Conservation (phyloP, 169 alveolate genomes). For the Eimeria praecox region DNA sequence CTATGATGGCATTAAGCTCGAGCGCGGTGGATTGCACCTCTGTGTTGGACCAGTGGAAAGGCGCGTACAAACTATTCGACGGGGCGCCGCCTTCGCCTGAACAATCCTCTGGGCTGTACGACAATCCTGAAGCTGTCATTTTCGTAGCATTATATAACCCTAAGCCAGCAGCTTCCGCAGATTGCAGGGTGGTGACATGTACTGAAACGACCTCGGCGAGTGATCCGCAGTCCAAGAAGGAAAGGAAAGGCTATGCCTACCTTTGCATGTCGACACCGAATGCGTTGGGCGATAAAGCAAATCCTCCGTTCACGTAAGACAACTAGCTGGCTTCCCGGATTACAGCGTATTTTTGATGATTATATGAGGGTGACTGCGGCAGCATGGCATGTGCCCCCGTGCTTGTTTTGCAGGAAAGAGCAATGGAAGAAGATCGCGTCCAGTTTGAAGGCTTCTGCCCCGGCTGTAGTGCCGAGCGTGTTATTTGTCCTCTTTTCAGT, state of each 20-base stretch:
- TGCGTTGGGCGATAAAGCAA: neutral
- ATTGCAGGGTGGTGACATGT: conserved; percentile 4
- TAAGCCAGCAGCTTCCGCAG: neutral
- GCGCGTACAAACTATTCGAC: neutral
- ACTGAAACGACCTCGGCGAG: neutral
- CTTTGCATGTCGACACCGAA: neutral
- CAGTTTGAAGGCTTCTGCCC: neutral
- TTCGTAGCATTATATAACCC: neutral
- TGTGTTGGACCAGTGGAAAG: neutral
- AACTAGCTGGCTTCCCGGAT: neutral
- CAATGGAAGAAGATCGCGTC: conserved; percentile 2
- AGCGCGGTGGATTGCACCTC: neutral
- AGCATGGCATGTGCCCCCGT: neutral
- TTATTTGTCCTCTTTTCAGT: neutral
- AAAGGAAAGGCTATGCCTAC: neutral
- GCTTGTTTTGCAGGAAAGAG: neutral
- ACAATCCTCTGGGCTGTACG: neutral
- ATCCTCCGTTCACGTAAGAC: conserved; percentile 3
- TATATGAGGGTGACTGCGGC: neutral
- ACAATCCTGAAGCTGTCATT: neutral
- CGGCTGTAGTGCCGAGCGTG: neutral
- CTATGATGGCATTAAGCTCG: neutral
- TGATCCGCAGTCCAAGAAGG: neutral
- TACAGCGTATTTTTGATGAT: neutral
- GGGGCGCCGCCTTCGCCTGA: neutral